Conservation (phyloP, 2,329 filamentous ascomycete genomes). For the Monilinia laxa region DNA sequence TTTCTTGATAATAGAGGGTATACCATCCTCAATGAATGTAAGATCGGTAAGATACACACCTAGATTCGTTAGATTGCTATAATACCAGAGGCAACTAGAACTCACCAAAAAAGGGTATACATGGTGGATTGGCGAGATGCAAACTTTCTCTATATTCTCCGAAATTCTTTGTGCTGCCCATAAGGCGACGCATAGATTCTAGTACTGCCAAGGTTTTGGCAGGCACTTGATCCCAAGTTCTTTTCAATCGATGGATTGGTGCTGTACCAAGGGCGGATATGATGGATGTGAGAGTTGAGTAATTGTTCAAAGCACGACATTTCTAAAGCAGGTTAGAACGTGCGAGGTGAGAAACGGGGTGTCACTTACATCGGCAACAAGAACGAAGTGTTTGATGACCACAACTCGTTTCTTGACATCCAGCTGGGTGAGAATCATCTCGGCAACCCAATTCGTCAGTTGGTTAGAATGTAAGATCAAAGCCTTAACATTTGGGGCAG, state of each 20-base stretch:
- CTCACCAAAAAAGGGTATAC: slow-evolving; percentile 96
- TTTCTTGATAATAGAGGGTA: slow-evolving; percentile 93
- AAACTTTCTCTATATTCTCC: slow-evolving; percentile 92
- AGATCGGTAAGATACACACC: slow-evolving; percentile 96
- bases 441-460: slow-evolving; percentile 98
- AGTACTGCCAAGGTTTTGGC: slow-evolving; percentile 76
- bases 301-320: slow-evolving; percentile 93
- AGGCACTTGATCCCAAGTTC: slow-evolving; percentile 93
- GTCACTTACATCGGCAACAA: slow-evolving; percentile 84
- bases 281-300: slow-evolving; percentile 94
- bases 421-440: slow-evolving; percentile 94
- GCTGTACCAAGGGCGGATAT: slow-evolving; percentile 94
- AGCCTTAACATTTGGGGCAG: slow-evolving; percentile 91
- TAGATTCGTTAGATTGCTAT: slow-evolving; percentile 42
- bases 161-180: slow-evolving; percentile 98
- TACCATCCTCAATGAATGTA: slow-evolving; percentile 98
- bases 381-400: slow-evolving; percentile 97
- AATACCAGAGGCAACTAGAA: slow-evolving; percentile 24
- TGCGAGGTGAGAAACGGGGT: slow-evolving; percentile 23
- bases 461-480: slow-evolving; percentile 98
- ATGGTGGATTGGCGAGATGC: slow-evolving; percentile 90
- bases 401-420: slow-evolving; percentile 96
- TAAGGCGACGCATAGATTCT: slow-evolving; percentile 89
- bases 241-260: slow-evolving; percentile 87
- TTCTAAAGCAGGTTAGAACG: slow-evolving; percentile 57